phyloP scores from a whole-genome alignment of 306 rosid genomes.

The Quillaja saponaria region DNA sequence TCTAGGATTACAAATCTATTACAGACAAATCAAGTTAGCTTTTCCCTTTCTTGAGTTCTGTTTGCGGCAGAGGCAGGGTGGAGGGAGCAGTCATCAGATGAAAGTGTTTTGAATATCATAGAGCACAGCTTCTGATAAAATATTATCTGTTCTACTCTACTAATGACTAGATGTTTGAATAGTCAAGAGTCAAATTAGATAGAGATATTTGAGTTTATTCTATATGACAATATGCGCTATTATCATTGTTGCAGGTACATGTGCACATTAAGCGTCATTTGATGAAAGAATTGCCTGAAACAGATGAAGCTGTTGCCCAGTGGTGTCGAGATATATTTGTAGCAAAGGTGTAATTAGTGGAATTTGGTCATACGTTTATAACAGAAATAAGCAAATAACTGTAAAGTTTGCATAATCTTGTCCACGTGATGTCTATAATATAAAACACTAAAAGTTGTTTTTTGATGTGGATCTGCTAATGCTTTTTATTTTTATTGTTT shows the following conservation, averaged over 20 bases:
- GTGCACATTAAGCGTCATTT: slow-evolving; percentile 86
- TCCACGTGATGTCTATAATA: not conserved
- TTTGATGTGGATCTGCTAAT: not conserved
- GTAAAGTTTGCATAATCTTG: slow-evolving; percentile 3
- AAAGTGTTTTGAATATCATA: too few species aligned
- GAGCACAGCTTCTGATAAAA: too few species aligned
- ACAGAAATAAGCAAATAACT: not conserved
- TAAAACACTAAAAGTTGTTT: not conserved
- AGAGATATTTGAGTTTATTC: not conserved
- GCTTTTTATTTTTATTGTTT: slow-evolving; percentile 9
- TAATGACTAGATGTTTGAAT: not conserved
- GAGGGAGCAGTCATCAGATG: too few species aligned
- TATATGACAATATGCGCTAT: not conserved
- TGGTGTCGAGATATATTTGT: slow-evolving; percentile 93
- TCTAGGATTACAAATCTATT: too few species aligned
- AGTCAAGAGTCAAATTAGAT: not conserved
- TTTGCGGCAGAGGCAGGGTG: too few species aligned
- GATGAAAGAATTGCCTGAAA: slow-evolving; percentile 81
- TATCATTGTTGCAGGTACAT: slow-evolving; percentile 59
- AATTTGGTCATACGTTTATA: too few species aligned
- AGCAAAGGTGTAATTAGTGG: slow-evolving; percentile 56
- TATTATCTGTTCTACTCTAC: not conserved
- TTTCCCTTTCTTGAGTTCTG: too few species aligned
- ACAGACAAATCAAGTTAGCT: too few species aligned
- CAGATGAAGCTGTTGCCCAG: slow-evolving; percentile 88